Evolutionary conservation across 2,329 filamentous ascomycete genomes (phyloP).

Genomic region (Fonsecaea multimorphosa): DNA sequence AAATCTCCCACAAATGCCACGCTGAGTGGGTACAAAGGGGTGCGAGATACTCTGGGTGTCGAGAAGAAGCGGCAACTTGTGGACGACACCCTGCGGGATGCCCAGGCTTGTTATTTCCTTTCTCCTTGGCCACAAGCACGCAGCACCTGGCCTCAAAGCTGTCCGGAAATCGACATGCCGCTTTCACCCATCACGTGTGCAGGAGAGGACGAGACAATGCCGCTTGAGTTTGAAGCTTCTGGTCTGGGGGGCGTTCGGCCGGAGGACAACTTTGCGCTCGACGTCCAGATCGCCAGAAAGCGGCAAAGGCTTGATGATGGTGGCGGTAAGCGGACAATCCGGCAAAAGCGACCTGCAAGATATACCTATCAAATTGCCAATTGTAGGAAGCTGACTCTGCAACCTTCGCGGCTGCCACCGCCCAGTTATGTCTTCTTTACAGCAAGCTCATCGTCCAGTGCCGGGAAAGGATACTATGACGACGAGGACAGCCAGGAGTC

Average conservation of each 20-base stretch:
- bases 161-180: constrained; percentile 28
- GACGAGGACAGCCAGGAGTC: constrained; percentile 27
- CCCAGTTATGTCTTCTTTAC: constrained; percentile 42
- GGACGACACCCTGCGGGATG: constrained; percentile 34
- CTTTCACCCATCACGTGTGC: constrained; percentile 31
- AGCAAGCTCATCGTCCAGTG: constrained; percentile 33
- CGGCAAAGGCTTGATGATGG: background rate
- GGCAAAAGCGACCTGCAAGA: constrained; percentile 16
- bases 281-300: constrained; percentile 39
- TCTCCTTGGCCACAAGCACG: constrained; percentile 3
- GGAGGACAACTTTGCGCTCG: constrained; percentile 46
- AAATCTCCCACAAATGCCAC: constrained; percentile 24
- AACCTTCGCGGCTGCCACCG: constrained; percentile 44
- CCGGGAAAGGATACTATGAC: constrained; percentile 21
- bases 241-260: constrained; percentile 45
- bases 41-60: constrained; percentile 29
- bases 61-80: constrained; percentile 1
- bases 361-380: constrained; percentile 34
- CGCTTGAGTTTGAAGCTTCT: constrained; percentile 43
- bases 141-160: background rate
- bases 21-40: constrained; percentile 14
- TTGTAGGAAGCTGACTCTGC: constrained; percentile 36
- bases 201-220: constrained; percentile 37
- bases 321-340: background rate
- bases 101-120: constrained; percentile 36